phyloP scores from a whole-genome alignment of 805 yeast genomes.

The Monosporozyma aerobia region DNA sequence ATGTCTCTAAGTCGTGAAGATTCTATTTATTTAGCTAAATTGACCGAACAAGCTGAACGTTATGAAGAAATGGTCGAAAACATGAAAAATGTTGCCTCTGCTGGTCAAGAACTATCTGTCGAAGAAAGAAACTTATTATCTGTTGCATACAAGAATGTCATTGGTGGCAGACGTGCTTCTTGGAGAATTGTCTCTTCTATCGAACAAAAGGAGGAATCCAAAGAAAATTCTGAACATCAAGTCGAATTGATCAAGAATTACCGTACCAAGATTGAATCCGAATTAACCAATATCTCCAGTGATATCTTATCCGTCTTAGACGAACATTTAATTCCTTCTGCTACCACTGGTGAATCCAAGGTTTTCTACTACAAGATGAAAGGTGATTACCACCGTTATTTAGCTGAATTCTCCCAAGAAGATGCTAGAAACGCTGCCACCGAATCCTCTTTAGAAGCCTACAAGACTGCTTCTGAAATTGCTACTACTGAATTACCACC shows the following conservation, averaged over 20 bases:
- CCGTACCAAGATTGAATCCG: conserved; percentile 89
- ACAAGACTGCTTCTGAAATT: conserved; percentile 91
- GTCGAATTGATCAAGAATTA: conserved; percentile 84
- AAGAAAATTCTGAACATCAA: conserved; percentile 79
- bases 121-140: conserved; percentile 96
- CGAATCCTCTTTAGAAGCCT: conserved; percentile 84
- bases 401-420: conserved; percentile 90
- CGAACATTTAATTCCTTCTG: conserved; percentile 84
- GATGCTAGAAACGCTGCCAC: conserved; percentile 92
- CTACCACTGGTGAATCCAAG: conserved; percentile 94
- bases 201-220: conserved; percentile 96
- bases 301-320: conserved; percentile 84
- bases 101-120: conserved; percentile 90
- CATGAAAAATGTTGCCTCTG: conserved; percentile 94
- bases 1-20: conserved; percentile 92
- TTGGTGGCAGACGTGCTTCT: conserved; percentile 98
- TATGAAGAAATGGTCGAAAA: conserved; percentile 98
- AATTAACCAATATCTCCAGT: conserved; percentile 86
- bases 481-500: conserved; percentile 96
- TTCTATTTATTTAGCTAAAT: conserved; percentile 93
- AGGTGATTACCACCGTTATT: conserved; percentile 98
- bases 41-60: conserved; percentile 99
- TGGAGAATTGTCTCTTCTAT: conserved; percentile 98
- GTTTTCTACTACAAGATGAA: conserved; percentile 98
- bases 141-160: conserved; percentile 96